Base-by-base conservation (phyloP, 352 stramenopile species). In the Phytophthora fragariaefolia region DNA sequence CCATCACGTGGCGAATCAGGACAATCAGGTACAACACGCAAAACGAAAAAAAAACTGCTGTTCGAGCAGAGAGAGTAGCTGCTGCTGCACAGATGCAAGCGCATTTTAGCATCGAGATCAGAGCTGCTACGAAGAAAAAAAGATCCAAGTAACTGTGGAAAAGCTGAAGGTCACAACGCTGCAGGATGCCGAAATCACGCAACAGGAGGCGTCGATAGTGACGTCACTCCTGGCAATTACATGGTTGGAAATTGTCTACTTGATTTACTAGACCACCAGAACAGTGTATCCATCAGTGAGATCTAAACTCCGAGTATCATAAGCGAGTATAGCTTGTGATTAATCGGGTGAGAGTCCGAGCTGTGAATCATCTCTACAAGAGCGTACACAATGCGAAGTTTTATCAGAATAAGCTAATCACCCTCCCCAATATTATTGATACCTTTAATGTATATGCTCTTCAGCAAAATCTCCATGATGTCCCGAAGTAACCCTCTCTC, bases 381-480 rank as follows among this genome's bases (percentile, higher is more conserved):
- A 64, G 57, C 57, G 46, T 57, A 64, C 57, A 23, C 47, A 64
- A 57, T 43, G 57, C 57, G 57, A 64, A 64, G 57, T 30, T 0
- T 1, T 45, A 36, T 64, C 24, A 46, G 23, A 42, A 1, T 9
- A 36, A 51, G 57, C 57, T 64, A 64, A 57, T 24, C 57, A 55
- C 4, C 9, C 26, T 51, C 24, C 51, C 26, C 8, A 43, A 34
- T 56, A 64, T 2, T n/a, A 50, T 34, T 1, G 6, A 61, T 61
- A 61, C 54, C 54, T 61, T 61, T 10, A 46, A 47, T 24, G 32
- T 15, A 47, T 20, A 9, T n/a, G n/a, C n/a, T 26, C 17, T 6
- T 45, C 2, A n/a, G 6, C 4, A 30, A 30, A 23, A 30, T 28
- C 28, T 13, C 28, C 28, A 34, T 46, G n/a, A n/a, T n/a, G n/a